Evolutionary conservation across 345 rosid genomes (phyloP), one percentile per base, ranked within the genome.

Genomic region (Camelina neglecta): DNA sequence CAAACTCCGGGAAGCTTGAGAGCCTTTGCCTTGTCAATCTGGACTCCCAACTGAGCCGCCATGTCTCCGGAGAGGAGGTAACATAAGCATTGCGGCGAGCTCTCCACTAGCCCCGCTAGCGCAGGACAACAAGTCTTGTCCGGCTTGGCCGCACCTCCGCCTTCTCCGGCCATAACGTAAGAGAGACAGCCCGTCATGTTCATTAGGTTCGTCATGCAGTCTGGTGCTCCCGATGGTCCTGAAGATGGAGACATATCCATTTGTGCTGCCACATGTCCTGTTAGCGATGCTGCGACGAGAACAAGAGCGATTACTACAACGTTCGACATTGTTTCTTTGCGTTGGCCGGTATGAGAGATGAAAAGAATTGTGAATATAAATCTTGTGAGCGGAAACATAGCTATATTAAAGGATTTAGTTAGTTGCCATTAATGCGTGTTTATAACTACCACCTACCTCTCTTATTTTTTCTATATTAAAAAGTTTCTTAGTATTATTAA

Each of bases 61-160:
- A 77, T 33, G 60, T 70, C 55, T 20, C 84, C 73, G 1, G 71
- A 58, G 10, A 93, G 73, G 49, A 88, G 71, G 71, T 81, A 29
- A 45, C 98, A 91, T 59, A 93, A 78, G 68, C 96, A 93, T 13
- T 72, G 65, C 0, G 89, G 85, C 16, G 55, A 68, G 71, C 83
- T 80, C 0, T 89, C 93, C 11, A 91, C 81, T n/a, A 93, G 75
- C 69, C 93, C 96, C 6, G 97, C 97, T 20, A 93, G 73, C 85
- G 87, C 96, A 1, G 97, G 93, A 73, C 97, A 93, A 80, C 98
- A 93, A 0, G 67, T 75, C 45, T 75, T 71, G 33, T 80, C 93
- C 12, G 98, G 98, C 38, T 61, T 78, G 31, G 85, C 83, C 73
- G 66, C 35, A 11, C 82, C 90, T 75, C 98, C 89, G 0, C 75